Percentiles rank a stretch among this genome's conserved stretches.
phyloP scores from a whole-genome alignment of 2,329 filamentous ascomycete genomes.

The Dactylellina cionopaga region DNA sequence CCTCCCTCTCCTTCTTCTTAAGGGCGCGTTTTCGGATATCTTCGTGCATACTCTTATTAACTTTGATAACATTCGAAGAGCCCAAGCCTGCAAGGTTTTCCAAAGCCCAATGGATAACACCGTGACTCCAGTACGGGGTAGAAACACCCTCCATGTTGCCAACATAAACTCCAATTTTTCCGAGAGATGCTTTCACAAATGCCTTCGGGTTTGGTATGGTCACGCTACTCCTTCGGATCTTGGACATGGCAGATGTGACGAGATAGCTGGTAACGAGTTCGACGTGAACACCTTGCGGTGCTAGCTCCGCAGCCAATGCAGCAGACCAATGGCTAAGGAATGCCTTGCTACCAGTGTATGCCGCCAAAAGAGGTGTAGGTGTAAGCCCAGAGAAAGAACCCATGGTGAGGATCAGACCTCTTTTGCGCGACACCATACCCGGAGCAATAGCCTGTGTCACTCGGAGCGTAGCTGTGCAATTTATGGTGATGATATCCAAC shows the following conservation, averaged over 20 bases:
- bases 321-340: constrained; percentile 97
- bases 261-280: constrained; percentile 91
- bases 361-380: constrained; percentile 90
- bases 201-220: constrained; percentile 81
- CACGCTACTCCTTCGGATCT: constrained; percentile 81
- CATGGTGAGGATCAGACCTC: constrained; percentile 94
- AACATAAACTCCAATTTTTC: constrained; percentile 75
- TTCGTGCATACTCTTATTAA: constrained; percentile 78
- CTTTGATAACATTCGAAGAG: constrained; percentile 67
- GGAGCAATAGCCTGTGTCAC: constrained; percentile 87
- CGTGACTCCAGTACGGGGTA: constrained; percentile 93
- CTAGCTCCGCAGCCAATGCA: constrained; percentile 83
- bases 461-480: constrained; percentile 88
- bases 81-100: constrained; percentile 70
- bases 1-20: constrained; percentile 83
- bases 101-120: constrained; percentile 84
- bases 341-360: constrained; percentile 96
- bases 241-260: constrained; percentile 96
- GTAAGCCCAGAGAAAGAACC: constrained; percentile 93
- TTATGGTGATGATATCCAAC: constrained; percentile 90
- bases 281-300: constrained; percentile 83
- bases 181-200: constrained; percentile 81
- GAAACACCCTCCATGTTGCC: constrained; percentile 74
- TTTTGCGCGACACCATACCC: constrained; percentile 82
- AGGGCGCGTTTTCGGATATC: constrained; percentile 84